Conservation (phyloP, 2,329 filamentous ascomycete species). For the Epichloe baconii region DNA sequence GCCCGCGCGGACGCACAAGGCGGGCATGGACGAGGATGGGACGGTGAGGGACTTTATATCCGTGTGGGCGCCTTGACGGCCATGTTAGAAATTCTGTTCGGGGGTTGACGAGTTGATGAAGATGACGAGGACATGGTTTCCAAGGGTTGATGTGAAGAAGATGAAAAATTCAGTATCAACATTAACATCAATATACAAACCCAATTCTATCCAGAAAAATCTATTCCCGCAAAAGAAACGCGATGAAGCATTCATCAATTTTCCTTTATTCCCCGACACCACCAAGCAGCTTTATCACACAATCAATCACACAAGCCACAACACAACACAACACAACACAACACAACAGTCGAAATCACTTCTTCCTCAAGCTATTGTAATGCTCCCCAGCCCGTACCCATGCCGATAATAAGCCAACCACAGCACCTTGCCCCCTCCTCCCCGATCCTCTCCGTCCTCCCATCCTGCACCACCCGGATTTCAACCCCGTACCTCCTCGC, state of each 20-base stretch:
- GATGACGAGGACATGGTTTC: neutral
- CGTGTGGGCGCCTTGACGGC: constrained; percentile 31
- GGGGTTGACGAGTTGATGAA: neutral
- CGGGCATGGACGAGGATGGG: constrained; percentile 32
- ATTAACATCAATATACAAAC: no score
- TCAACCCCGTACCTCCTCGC: constrained; percentile 67
- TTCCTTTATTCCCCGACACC: no score
- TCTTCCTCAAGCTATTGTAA: constrained; percentile 73
- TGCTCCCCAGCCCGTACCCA: constrained; percentile 88
- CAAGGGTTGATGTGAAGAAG: no score
- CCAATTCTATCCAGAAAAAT: no score
- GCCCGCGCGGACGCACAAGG: constrained; percentile 35
- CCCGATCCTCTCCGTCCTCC: constrained; percentile 61
- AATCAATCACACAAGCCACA: no score
- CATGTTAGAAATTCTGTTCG: neutral
- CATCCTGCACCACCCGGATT: constrained; percentile 79
- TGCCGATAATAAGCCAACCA: constrained; percentile 96
- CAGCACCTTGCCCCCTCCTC: constrained; percentile 36
- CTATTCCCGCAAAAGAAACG: no score
- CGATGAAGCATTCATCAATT: no score
- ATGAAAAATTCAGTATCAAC: no score
- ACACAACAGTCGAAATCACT: constrained; percentile 8
- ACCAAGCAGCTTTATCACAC: no score
- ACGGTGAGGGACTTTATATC: constrained; percentile 39
- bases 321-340: no score